Conservation (phyloP, 169 alveolate genomes). For the Plasmodium coatneyi region DNA sequence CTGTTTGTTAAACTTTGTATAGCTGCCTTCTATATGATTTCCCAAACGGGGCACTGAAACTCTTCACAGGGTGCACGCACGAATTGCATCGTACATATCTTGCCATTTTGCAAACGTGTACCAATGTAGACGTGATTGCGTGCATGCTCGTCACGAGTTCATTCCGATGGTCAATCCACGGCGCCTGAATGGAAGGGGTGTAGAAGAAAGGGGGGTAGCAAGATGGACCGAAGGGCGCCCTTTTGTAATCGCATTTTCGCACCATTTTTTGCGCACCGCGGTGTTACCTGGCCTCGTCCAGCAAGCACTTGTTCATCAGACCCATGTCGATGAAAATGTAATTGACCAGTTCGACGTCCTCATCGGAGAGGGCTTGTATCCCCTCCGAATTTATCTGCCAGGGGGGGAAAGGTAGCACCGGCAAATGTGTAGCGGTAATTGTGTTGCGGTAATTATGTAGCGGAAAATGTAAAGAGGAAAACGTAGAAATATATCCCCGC, state of each 20-base stretch:
- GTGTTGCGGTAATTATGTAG: neutral
- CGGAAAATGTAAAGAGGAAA: neutral
- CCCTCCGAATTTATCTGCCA: slow-evolving; percentile 30
- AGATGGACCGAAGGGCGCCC: neutral
- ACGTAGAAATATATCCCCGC: neutral
- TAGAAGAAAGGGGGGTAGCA: neutral
- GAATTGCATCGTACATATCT: neutral
- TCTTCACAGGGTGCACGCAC: neutral
- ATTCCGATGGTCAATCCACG: slow-evolving; percentile 48
- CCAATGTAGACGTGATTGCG: neutral
- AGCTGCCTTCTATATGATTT: neutral
- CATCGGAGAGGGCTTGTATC: slow-evolving; percentile 47
- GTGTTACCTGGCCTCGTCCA: slow-evolving; percentile 69
- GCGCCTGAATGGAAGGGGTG: slow-evolving; percentile 6
- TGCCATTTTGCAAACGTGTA: neutral
- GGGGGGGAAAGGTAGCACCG: neutral
- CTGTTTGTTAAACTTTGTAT: neutral
- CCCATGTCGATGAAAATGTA: slow-evolving; percentile 76
- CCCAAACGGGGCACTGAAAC: neutral
- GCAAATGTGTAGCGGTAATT: neutral
- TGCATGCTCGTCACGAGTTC: neutral
- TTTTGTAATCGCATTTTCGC: neutral
- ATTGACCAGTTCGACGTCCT: slow-evolving; percentile 63
- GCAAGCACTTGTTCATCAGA: slow-evolving; percentile 23
- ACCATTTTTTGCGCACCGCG: neutral